These are phyloP conservation scores for Thelonectria rubi DNA, from an alignment of 2,329 filamentous ascomycete genomes.

Conservation along the genomic window DNA sequence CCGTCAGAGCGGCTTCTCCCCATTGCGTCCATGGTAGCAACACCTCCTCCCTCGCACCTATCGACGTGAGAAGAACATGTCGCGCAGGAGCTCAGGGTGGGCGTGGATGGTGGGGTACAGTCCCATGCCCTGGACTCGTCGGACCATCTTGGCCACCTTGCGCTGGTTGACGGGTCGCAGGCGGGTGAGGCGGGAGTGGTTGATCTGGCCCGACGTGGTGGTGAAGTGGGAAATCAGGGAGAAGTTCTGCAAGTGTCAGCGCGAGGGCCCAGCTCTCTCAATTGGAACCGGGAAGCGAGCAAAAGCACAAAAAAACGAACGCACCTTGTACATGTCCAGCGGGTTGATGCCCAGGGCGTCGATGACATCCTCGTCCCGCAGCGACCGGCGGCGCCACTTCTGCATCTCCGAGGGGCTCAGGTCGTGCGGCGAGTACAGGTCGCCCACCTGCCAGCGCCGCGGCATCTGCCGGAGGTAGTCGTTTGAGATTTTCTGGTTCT, in stretches of 20 bases:
- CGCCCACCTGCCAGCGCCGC: conserved; percentile 78
- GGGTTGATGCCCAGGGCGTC: conserved; percentile 84
- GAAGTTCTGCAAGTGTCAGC: conserved; percentile 74
- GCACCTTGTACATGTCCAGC: conserved; percentile 85
- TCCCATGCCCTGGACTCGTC: conserved; percentile 87
- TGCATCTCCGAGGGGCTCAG: conserved; percentile 78
- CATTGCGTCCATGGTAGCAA: too few species aligned
- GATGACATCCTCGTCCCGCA: conserved; percentile 74
- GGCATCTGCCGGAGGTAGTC: conserved; percentile 71
- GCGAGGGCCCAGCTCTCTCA: not conserved
- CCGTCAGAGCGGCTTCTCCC: conserved; percentile 2
- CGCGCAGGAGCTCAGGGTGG: conserved; percentile 81
- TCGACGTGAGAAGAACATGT: conserved; percentile 45
- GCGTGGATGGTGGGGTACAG: conserved; percentile 90
- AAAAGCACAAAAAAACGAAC: not conserved
- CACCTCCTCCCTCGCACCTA: conserved; percentile 11
- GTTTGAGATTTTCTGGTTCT: conserved; percentile 52
- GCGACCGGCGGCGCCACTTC: conserved; percentile 75
- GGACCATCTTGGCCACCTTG: conserved; percentile 90
- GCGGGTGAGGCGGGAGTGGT: conserved; percentile 77
- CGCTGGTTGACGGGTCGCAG: conserved; percentile 90
- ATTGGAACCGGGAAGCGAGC: not conserved
- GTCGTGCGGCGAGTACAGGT: conserved; percentile 92
- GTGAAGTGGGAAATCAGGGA: conserved; percentile 90
- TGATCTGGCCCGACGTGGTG: conserved; percentile 85